Evolutionary conservation across 129 eudicot species (phyloP), one percentile per base, ranked within the genome.

Genomic region (Rutidosis leptorrhynchoides): DNA sequence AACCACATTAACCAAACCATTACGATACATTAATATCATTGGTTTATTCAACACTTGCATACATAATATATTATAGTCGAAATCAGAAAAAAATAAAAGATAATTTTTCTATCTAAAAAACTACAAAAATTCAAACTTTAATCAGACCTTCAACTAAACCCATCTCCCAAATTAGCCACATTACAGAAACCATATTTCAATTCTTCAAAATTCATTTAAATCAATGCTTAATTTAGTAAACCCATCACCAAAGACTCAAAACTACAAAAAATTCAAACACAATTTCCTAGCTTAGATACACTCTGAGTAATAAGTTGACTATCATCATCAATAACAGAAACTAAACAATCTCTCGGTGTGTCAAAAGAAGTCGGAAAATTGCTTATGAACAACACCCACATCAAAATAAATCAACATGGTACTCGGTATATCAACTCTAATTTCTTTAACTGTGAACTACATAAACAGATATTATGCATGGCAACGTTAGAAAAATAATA

Each of bases 301-400:
- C 69, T 14, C 11, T 65, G 51, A 33, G 15, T 1, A 16, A 79
- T 17, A 14, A 62, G 61, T 61, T 21, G 71, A 69, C 3, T 37
- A 45, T 30, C 21, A 56, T 43, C 21, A 16, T 62, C 48, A 10
- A 63, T 46, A 30, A 59, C 67, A 63, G 73, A 78, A 58, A 87
- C 96, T 73, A 84, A 68, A 80, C 96, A 92, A 28, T 92, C 98
- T 57, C 85, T 75, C 1, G 98, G 96, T 21, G 83, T 85, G 63
- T 92, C 98, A 59, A 92, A 92, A 16, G 84, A 70, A 0, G 98
- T 78, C 19, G n/a, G 96, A 85, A 29, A 92, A 88, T 58, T 92
- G 96, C 80, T 92, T 92, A 70, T 78, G 82, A 62, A 92, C 98
- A 61, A 85, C 98, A 25, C 96, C 95, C 23, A 88, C 95, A 76